Evolutionary conservation across 2,329 filamentous ascomycete species (phyloP), one percentile per base, ranked within the genome.

Genomic region (Penicillium sp.): DNA sequence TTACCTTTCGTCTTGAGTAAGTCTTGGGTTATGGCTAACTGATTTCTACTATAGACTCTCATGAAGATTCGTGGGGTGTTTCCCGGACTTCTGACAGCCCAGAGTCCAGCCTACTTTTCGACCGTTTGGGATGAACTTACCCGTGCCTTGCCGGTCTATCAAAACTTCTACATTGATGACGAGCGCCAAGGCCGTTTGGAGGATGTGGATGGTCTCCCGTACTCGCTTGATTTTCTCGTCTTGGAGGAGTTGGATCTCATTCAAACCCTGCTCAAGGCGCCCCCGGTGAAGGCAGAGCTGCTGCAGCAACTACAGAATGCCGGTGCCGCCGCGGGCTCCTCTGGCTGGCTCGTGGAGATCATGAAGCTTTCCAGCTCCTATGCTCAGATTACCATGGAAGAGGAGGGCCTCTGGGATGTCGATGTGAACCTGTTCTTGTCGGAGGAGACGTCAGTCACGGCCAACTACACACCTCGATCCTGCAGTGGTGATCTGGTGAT

Each of bases 401-500:
- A 97, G 65, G 89, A 96, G 72, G 89, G 88, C 6, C 74, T 98
- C 8, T 98, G 93, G 93, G 89, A 96, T 60, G 89, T 96, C 55
- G 93, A 98, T 69, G 87, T 95, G 59, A 97, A 95, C 50, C 81
- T 98, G 2, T 98, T 95, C 71, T 78, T 98, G 41, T 92, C 90
- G 0, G 93, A 98, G 70, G 92, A 97, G 72, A 92, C 89, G 1
- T 92, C 90, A 2, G 87, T 96, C 15, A 95, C 90, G 10, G 88
- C 91, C 28, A 97, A 97, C 69, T 98, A 97, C 72, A 96, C 93
- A 0, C 88, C 93, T 12, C 84, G 93, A 58, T 95, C 89, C 15
- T 93, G 92, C 35, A 93, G 89, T 56, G 91, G 90, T 42, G 93
- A 97, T 67, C 76, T 98, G 42, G 80, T 95, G 25, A 90, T 95